Conservation (phyloP, 495 filamentous ascomycete genomes). For the Neurospora sp. region DNA sequence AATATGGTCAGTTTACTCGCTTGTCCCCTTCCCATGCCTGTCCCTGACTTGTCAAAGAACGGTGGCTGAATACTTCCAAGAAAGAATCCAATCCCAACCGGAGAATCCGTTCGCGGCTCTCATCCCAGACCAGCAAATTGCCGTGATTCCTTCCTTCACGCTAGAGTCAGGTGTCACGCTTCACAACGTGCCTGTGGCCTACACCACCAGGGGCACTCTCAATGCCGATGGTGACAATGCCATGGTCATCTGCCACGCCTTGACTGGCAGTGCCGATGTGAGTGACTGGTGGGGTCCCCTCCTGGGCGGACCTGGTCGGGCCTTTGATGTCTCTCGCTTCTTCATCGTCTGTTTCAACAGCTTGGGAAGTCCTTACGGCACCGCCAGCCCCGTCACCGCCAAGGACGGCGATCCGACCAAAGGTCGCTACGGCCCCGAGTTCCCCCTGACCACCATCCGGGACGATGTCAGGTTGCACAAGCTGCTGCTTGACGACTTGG, state of each 20-base stretch:
- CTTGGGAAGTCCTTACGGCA: conserved; percentile 92
- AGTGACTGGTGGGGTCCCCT: conserved; percentile 98
- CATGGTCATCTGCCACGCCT: conserved; percentile 93
- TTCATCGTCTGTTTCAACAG: conserved; percentile 95
- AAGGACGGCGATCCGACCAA: conserved; percentile 67
- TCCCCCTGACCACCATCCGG: conserved; percentile 86
- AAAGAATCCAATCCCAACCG: conserved; percentile 54
- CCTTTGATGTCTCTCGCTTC: conserved; percentile 87
- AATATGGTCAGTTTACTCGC: conserved; percentile 32
- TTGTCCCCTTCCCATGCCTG: not conserved
- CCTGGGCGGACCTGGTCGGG: conserved; percentile 76
- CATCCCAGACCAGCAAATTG: conserved; percentile 79
- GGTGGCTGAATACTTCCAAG: conserved; percentile 49
- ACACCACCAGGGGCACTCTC: conserved; percentile 74
- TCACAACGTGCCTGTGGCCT: conserved; percentile 84
- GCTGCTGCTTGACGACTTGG: conserved; percentile 79
- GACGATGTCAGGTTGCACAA: conserved; percentile 97
- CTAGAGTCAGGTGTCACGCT: conserved; percentile 88
- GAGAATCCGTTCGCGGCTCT: conserved; percentile 86
- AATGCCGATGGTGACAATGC: conserved; percentile 73
- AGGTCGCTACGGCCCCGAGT: conserved; percentile 86
- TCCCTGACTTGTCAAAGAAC: conserved; percentile 12
- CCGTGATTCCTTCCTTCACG: conserved; percentile 77
- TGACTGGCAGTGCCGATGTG: conserved; percentile 94
- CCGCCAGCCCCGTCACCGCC: conserved; percentile 84